phyloP scores from a whole-genome alignment of 1,284 basidiomycete species.

The Cutaneotrichosporon curvatum region DNA sequence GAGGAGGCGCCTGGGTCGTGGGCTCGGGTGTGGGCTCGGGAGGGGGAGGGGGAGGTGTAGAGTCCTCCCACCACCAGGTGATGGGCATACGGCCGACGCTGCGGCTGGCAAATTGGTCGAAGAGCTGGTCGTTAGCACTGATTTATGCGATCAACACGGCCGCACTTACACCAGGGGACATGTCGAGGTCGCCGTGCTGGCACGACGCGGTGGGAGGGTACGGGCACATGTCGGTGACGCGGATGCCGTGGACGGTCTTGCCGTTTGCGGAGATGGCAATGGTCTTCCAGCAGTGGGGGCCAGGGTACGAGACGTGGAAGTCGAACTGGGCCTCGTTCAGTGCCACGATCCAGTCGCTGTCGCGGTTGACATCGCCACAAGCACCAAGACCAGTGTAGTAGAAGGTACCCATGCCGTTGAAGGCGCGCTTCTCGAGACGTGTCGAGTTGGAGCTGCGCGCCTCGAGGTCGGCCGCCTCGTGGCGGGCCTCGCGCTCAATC shows the following conservation, averaged over 20 bases:
- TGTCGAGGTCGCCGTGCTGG: slow-evolving; percentile 61
- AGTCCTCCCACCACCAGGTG: neutral
- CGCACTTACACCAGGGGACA: slow-evolving; percentile 49
- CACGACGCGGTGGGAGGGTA: slow-evolving; percentile 14
- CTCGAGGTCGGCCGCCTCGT: no score
- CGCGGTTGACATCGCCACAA: slow-evolving; percentile 8
- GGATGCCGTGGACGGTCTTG: slow-evolving; percentile 45
- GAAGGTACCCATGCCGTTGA: slow-evolving; percentile 12
- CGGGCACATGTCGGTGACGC: slow-evolving; percentile 55
- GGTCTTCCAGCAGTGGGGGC: slow-evolving; percentile 56
- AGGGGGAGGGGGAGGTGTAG: neutral
- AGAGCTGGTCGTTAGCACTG: slow-evolving; percentile 1
- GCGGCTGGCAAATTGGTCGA: slow-evolving; percentile 3
- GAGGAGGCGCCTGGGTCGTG: neutral
- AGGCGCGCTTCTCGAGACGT: slow-evolving; percentile 5
- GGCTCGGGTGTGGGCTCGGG: neutral
- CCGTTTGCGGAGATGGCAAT: slow-evolving; percentile 62
- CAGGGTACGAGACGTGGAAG: slow-evolving; percentile 49
- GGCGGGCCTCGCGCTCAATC: no score
- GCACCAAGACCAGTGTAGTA: slow-evolving; percentile 18
- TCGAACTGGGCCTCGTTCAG: slow-evolving; percentile 35
- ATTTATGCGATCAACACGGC: no score
- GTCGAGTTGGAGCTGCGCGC: no score
- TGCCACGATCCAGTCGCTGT: slow-evolving; percentile 15
- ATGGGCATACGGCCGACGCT: neutral